These are phyloP conservation scores for Cryptococcus hybrid DNA, from an alignment of 1,284 basidiomycete genomes.

Conservation along the genomic window DNA sequence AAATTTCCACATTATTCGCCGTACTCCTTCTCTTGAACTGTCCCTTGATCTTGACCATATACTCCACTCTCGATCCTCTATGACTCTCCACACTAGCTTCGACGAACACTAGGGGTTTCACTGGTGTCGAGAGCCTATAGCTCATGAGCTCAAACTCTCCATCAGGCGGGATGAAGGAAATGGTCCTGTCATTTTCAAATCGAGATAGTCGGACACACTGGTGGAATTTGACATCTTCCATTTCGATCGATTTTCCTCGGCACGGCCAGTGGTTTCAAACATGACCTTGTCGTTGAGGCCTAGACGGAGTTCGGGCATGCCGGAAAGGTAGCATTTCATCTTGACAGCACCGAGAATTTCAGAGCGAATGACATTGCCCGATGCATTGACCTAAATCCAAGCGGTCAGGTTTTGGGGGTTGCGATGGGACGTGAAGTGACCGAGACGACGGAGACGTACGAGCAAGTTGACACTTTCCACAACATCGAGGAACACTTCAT, in stretches of 20 bases:
- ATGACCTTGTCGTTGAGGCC: conserved; percentile 99
- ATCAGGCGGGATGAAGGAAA: conserved; percentile 98
- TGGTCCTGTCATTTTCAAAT: conserved; percentile 98
- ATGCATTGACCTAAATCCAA: conserved; percentile 78
- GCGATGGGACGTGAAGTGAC: not conserved
- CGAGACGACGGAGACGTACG: conserved; percentile 53
- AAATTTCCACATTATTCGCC: conserved; percentile 98
- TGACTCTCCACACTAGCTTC: conserved; percentile 96
- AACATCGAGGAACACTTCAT: conserved; percentile 99
- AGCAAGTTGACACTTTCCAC: conserved; percentile 97
- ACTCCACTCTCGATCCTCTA: conserved; percentile 90
- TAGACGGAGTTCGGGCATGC: conserved; percentile 95
- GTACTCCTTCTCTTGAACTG: conserved; percentile 97
- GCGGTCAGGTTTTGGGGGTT: conserved; percentile 4
- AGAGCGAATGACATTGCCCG: conserved; percentile 94
- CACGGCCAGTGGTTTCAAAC: conserved; percentile 96
- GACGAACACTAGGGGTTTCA: conserved; percentile 98
- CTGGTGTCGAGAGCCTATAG: conserved; percentile 91
- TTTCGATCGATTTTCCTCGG: conserved; percentile 97
- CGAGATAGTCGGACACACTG: conserved; percentile 99
- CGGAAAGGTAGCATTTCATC: conserved; percentile 99
- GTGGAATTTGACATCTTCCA: conserved; percentile 99
- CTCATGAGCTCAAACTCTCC: conserved; percentile 99
- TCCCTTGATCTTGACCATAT: conserved; percentile 96
- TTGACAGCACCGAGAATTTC: conserved; percentile 98